phyloP scores from a whole-genome alignment of 768 basidiomycete species.

The Tulasnella sp. region DNA sequence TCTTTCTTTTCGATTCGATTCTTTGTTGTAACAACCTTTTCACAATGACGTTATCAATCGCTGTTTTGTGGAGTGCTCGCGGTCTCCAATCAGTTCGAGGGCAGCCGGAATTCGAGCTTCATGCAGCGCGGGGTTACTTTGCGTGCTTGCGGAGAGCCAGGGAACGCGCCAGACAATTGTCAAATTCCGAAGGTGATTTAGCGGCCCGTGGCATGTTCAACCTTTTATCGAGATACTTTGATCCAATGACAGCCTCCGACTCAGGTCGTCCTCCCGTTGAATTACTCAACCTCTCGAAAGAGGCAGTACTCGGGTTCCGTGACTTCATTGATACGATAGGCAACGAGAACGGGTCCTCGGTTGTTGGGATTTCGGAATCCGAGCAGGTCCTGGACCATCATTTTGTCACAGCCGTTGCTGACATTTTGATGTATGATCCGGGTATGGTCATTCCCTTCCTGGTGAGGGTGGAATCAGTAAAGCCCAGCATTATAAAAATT shows the following conservation, averaged over 20 bases:
- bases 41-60: too few relatives aligned
- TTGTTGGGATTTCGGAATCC: neutral
- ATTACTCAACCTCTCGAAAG: neutral
- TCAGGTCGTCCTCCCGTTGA: neutral
- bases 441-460: too few relatives aligned
- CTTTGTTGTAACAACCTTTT: neutral
- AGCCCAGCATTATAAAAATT: neutral
- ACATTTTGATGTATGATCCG: neutral
- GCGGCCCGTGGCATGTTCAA: neutral
- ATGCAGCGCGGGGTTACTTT: neutral
- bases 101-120: neutral
- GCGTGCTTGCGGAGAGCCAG: neutral
- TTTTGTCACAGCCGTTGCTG: neutral
- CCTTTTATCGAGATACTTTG: neutral
- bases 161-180: neutral
- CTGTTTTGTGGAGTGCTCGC: rapidly evolving
- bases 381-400: neutral
- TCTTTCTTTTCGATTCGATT: too few relatives aligned
- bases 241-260: neutral
- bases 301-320: neutral
- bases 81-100: neutral
- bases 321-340: neutral
- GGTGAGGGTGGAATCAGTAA: too few relatives aligned
- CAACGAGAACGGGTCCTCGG: neutral
- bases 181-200: neutral